These are phyloP conservation scores for Chaetothyriales sp. DNA, from an alignment of 2,329 filamentous ascomycete genomes.

Conservation along the genomic window DNA sequence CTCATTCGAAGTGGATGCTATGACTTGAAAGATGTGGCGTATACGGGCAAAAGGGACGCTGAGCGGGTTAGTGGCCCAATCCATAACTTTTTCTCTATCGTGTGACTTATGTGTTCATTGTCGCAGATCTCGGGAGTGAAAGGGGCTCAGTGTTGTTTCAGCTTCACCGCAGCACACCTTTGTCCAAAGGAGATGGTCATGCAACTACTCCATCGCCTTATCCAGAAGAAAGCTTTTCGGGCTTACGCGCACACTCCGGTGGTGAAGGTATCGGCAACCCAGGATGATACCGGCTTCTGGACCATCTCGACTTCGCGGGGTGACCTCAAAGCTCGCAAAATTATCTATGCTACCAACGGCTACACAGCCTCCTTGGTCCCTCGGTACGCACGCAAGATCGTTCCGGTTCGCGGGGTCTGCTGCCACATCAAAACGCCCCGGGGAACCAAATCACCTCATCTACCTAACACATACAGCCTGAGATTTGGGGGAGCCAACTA, in stretches of 20 bases:
- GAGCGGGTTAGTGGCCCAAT: too few species aligned
- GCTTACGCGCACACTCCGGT: conserved; percentile 42
- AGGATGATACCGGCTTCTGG: conserved; percentile 34
- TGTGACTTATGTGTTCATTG: too few species aligned
- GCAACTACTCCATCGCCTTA: conserved; percentile 51
- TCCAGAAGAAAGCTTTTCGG: conserved; percentile 36
- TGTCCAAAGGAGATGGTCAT: conserved; percentile 69
- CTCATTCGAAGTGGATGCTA: background rate
- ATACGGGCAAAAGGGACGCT: conserved; percentile 5
- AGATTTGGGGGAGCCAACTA: conserved; percentile 44
- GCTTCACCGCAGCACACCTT: conserved; percentile 22
- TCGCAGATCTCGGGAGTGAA: conserved; percentile 30
- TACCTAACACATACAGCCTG: conserved; percentile 43
- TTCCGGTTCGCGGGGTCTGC: conserved; percentile 48
- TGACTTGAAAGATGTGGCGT: conserved; percentile 1
- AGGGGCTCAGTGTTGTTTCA: conserved; percentile 24
- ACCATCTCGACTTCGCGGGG: conserved; percentile 60
- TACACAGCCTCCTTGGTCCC: conserved; percentile 68
- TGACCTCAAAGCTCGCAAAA: conserved; percentile 44
- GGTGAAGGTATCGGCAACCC: conserved; percentile 18
- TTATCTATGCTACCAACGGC: conserved; percentile 70
- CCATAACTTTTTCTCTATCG: too few species aligned
- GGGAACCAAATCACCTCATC: conserved; percentile 1
- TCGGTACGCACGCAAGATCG: conserved; percentile 54
- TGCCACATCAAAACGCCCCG: conserved; percentile 3